phyloP scores from a whole-genome alignment of 2,329 filamentous ascomycete genomes.

The Cladosporium sp. region DNA sequence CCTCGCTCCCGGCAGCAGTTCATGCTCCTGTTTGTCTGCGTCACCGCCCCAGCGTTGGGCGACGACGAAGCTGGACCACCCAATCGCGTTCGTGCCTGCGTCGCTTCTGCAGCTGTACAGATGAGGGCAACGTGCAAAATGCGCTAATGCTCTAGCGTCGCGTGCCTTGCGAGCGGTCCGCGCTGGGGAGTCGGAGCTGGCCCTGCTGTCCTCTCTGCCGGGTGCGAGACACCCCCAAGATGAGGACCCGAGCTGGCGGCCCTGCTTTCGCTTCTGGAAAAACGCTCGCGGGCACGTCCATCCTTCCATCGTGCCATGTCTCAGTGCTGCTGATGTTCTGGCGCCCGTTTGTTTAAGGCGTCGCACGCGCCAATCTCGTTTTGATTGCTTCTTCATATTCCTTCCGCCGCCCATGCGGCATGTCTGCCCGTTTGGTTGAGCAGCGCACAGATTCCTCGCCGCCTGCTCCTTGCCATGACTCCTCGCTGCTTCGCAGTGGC shows the following conservation, averaged over 20 bases:
- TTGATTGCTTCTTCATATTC: constrained; percentile 8
- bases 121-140: constrained; percentile 10
- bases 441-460: constrained; percentile 1
- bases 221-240: constrained; percentile 5
- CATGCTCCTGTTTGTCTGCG: background rate
- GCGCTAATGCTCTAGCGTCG: background rate
- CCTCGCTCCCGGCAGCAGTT: constrained; percentile 4
- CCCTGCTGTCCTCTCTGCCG: background rate
- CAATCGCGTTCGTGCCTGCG: constrained; percentile 2
- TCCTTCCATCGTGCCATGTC: constrained; percentile 1
- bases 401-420: background rate
- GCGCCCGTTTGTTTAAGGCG: constrained; percentile 1
- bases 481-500: background rate
- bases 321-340: background rate
- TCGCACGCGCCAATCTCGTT: constrained; percentile 4
- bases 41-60: constrained; percentile 8
- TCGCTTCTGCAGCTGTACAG: constrained; percentile 7
- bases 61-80: too few species aligned
- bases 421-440: constrained; percentile 5
- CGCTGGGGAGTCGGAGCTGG: background rate
- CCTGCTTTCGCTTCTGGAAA: constrained; percentile 9
- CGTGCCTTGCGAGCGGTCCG: background rate
- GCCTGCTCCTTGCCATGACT: constrained; percentile 1
- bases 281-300: background rate
- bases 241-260: background rate